Conservation (phyloP, 257 asterid genomes). For the Petrea volubilis region DNA sequence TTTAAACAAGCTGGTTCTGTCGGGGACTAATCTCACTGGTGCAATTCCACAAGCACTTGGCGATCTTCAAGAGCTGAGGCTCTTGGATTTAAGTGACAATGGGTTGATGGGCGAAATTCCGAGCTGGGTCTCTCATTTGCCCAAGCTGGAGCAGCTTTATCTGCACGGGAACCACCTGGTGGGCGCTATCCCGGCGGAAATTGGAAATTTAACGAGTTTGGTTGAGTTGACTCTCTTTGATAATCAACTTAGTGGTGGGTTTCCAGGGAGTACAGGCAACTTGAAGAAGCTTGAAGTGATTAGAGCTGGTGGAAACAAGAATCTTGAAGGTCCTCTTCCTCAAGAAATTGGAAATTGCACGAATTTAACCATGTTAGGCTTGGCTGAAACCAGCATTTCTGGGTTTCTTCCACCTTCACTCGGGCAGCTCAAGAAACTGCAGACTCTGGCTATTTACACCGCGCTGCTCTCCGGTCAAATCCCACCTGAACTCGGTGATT, state of each 20-base stretch:
- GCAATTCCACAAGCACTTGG: constrained; percentile 52
- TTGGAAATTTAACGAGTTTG: constrained; percentile 53
- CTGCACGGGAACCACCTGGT: constrained; percentile 54
- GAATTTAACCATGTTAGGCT: constrained; percentile 53
- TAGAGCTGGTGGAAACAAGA: constrained; percentile 81
- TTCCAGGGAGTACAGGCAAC: constrained; percentile 59
- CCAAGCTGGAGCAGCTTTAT: constrained; percentile 46
- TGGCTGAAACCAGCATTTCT: constrained; percentile 74
- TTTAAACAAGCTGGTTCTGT: constrained; percentile 44
- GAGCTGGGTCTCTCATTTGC: constrained; percentile 36
- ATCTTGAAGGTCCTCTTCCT: constrained; percentile 68
- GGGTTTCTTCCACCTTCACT: constrained; percentile 69
- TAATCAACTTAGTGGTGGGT: constrained; percentile 57
- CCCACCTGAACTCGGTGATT: constrained; percentile 71
- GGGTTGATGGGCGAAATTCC: constrained; percentile 65
- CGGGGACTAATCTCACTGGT: constrained; percentile 67
- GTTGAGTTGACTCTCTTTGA: constrained; percentile 50
- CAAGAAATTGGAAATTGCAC: constrained; percentile 65
- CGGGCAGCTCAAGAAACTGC: constrained; percentile 53
- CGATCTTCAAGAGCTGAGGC: constrained; percentile 34
- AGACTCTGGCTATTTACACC: constrained; percentile 68
- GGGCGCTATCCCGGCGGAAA: constrained; percentile 53
- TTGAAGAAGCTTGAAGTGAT: constrained; percentile 52
- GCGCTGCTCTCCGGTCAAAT: constrained; percentile 74
- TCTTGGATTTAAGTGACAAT: constrained; percentile 68